Conservation (phyloP, 192 early-diverging fungal genomes). For the Mortierella antarctica region DNA sequence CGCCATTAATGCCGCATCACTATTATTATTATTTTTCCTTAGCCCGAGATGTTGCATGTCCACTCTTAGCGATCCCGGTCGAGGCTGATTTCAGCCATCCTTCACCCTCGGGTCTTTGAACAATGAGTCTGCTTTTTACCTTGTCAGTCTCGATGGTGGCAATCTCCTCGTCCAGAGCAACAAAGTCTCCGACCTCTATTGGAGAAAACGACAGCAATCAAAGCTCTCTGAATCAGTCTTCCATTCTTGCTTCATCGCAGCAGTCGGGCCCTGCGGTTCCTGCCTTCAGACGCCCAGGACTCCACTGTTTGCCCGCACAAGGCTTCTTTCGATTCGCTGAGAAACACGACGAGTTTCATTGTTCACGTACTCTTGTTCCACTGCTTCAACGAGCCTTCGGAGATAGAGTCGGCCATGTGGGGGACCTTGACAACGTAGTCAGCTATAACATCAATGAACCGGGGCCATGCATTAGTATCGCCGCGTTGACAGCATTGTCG, state of each 20-base stretch:
- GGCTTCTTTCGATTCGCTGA: no score
- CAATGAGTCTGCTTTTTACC: conserved; percentile 55
- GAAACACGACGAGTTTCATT: neutral
- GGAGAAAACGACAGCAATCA: neutral
- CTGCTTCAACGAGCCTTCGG: conserved; percentile 95
- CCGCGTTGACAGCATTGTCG: neutral
- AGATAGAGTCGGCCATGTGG: conserved; percentile 98
- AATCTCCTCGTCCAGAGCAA: conserved; percentile 93
- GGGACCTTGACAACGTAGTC: conserved; percentile 94
- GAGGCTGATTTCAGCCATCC: neutral
- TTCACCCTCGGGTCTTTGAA: no score
- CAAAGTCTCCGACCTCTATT: conserved; percentile 94
- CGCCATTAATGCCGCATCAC: neutral
- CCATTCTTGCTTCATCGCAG: neutral
- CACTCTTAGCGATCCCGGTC: neutral
- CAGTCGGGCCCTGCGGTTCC: no score
- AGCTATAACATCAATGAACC: conserved; percentile 51
- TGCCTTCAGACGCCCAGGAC: no score
- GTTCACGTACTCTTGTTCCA: conserved; percentile 91
- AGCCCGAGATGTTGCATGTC: neutral
- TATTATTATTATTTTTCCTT: neutral
- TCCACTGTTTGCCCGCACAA: no score
- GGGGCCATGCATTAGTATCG: neutral
- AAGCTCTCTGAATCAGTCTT: conserved; percentile 3
- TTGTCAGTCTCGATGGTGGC: conserved; percentile 99